Evolutionary conservation across 2,329 filamentous ascomycete genomes (phyloP).

Genomic region (Aspergillus sp.): DNA sequence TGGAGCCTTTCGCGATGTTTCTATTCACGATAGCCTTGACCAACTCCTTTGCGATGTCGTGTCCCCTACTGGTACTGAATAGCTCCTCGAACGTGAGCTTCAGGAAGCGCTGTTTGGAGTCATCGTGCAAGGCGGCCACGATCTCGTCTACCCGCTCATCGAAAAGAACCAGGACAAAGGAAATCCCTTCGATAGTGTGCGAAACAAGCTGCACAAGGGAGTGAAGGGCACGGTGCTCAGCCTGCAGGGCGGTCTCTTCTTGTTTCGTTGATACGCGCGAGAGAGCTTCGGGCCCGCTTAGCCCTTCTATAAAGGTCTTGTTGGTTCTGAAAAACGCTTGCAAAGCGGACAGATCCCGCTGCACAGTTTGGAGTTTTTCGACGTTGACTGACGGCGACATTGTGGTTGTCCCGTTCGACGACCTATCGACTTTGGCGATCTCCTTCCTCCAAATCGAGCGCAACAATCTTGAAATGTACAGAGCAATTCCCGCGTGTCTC

Average conservation of each 20-base stretch:
- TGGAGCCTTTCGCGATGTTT: constrained; percentile 93
- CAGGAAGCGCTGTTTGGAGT: constrained; percentile 58
- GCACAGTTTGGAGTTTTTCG: constrained; percentile 63
- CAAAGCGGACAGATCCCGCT: constrained; percentile 69
- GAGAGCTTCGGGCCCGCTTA: constrained; percentile 84
- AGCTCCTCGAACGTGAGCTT: constrained; percentile 79
- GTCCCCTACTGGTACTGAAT: constrained; percentile 69
- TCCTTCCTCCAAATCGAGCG: constrained; percentile 77
- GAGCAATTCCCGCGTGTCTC: constrained; percentile 73
- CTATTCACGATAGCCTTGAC: constrained; percentile 97
- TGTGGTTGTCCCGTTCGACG: constrained; percentile 50
- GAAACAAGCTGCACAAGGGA: constrained; percentile 76
- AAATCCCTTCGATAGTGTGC: constrained; percentile 91
- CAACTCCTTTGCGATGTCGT: constrained; percentile 82
- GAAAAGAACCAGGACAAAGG: constrained; percentile 88
- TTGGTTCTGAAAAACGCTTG: constrained; percentile 80
- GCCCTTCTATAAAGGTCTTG: constrained; percentile 80
- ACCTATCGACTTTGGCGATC: constrained; percentile 53
- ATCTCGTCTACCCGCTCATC: constrained; percentile 90
- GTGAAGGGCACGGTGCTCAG: constrained; percentile 85
- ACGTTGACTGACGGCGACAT: constrained; percentile 59
- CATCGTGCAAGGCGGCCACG: constrained; percentile 62
- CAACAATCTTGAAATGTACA: constrained; percentile 82
- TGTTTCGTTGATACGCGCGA: constrained; percentile 68
- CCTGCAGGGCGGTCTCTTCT: constrained; percentile 85